Base-by-base conservation (phyloP, 2,329 filamentous ascomycete genomes). In the Calycina herbarum region DNA sequence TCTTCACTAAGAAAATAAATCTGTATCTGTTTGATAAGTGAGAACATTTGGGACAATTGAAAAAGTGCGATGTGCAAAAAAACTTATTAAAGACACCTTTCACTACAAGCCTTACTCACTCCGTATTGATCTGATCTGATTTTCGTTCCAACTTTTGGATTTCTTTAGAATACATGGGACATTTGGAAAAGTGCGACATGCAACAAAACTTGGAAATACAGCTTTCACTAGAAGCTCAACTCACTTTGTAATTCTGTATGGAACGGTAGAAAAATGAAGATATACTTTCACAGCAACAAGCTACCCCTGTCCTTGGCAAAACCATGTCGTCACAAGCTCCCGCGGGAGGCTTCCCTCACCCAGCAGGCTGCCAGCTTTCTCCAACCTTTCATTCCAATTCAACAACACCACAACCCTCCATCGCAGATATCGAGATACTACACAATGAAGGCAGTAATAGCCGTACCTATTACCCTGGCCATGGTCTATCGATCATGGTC, bases 401-500 rank as follows among this genome's bases (percentile, higher is more conserved):
- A 69, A 90, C 82, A 10, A 82, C 83, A 64, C 83, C 77, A 75
- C 90, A 93, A 13, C 74, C 75, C 0, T 79, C 81, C 88, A 91
- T 89, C 45, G 45, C 45, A 51, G 45, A 51, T 38, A 51, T 7
- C 27, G 27, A 8, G 4, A 45, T 20, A 45, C 15, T 5, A 27
- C 57, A 71, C 65, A 1, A 89, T 89, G 87, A 86, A 83, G 75
- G 77, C 82, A 61, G 78, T 82, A 60, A 82, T 87, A 71, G 86
- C 87, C 13, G 78, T 83, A 15, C 86, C 87, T 58, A 82, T 82
- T 57, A 89, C 84, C 17, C 71, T 84, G 66, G 82, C 82, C 66
- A 83, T 94, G 70, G 81, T 89, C 64, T 86, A 86, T 72, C 85
- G 91, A 66, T 89, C 91, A 40, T 86, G 86, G 79, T 87, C 84